These are phyloP conservation scores for Leccinum disarticulatum DNA, from an alignment of 768 basidiomycete species.

Conservation along the genomic window DNA sequence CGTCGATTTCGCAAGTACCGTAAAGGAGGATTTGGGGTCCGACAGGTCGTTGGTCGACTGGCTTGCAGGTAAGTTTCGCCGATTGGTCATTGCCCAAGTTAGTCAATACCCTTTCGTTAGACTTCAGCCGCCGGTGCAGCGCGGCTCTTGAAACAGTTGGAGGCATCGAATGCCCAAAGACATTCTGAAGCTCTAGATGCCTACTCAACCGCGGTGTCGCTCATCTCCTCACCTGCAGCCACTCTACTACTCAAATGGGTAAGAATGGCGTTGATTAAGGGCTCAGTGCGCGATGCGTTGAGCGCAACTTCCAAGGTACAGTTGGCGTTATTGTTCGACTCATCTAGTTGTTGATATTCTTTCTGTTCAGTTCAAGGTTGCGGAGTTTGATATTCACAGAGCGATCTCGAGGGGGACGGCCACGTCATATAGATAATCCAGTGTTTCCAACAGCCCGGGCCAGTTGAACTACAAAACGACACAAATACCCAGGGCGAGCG, in stretches of 20 bases:
- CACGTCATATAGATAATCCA: neutral
- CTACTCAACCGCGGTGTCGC: neutral
- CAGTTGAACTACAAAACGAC: neutral
- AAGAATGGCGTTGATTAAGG: neutral
- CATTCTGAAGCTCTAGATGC: neutral
- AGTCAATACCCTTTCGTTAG: neutral
- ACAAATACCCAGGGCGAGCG: neutral
- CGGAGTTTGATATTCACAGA: neutral
- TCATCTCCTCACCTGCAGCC: neutral
- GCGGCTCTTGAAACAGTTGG: neutral
- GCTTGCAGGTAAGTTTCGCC: conserved; percentile 2
- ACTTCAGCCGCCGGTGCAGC: conserved; percentile 2
- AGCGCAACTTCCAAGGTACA: neutral
- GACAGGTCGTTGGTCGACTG: neutral
- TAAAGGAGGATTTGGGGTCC: neutral
- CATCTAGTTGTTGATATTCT: neutral
- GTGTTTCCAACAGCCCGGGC: conserved; percentile 1
- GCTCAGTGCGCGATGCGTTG: neutral
- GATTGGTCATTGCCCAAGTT: rapidly evolving
- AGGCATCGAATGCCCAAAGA: neutral
- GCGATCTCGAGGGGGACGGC: neutral
- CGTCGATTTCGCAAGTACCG: neutral
- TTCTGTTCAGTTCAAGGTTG: conserved; percentile 3
- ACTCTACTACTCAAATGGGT: conserved; percentile 2
- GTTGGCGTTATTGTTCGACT: neutral